Percentiles rank a stretch among this genome's conserved stretches.
Evolutionary conservation across 164 flowering plant genomes (phyloP).

Genomic region (Chloranthus sessilifolius): DNA sequence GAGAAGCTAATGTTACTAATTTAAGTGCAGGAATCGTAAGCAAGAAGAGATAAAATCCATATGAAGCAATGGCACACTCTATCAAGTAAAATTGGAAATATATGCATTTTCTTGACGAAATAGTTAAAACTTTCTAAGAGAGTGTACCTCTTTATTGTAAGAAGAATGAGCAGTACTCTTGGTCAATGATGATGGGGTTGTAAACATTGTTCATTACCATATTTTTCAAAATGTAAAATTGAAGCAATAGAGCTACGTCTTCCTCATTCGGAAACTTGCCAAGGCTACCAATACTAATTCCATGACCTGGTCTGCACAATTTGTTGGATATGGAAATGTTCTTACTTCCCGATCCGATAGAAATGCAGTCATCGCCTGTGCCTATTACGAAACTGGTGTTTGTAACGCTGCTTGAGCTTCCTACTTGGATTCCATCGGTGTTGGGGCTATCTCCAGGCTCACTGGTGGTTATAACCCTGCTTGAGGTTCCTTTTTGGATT

Average conservation of each 20-base stretch:
- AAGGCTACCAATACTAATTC: conserved; percentile 61
- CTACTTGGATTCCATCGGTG: conserved; percentile 27
- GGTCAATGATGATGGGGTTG: conserved; percentile 61
- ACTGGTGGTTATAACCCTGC: too few relatives aligned
- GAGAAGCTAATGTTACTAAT: too few relatives aligned
- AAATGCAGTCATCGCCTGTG: conserved; percentile 36
- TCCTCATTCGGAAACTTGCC: conserved; percentile 49
- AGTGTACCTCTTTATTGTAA: conserved; percentile 4
- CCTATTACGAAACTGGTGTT: conserved; percentile 10
- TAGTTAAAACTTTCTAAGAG: too few relatives aligned
- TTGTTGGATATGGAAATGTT: conserved; percentile 18
- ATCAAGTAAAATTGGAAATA: too few relatives aligned
- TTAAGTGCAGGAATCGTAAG: too few relatives aligned
- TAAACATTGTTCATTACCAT: conserved; percentile 47
- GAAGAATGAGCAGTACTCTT: conserved; percentile 40
- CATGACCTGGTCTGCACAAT: conserved; percentile 41
- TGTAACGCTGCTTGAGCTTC: neutral
- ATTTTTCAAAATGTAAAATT: conserved; percentile 43
- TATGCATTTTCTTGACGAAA: too few relatives aligned
- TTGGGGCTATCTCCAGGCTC: conserved; percentile 16
- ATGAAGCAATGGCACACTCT: too few relatives aligned
- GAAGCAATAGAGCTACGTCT: conserved; percentile 37
- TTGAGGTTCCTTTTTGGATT: too few relatives aligned
- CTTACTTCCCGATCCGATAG: conserved; percentile 25
- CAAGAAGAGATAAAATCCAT: too few relatives aligned